A percentile compares a stretch with the other conserved stretches of the same genome.
Evolutionary conservation across 2,329 filamentous ascomycete genomes (phyloP).

Genomic region (Dendryphion nanum): DNA sequence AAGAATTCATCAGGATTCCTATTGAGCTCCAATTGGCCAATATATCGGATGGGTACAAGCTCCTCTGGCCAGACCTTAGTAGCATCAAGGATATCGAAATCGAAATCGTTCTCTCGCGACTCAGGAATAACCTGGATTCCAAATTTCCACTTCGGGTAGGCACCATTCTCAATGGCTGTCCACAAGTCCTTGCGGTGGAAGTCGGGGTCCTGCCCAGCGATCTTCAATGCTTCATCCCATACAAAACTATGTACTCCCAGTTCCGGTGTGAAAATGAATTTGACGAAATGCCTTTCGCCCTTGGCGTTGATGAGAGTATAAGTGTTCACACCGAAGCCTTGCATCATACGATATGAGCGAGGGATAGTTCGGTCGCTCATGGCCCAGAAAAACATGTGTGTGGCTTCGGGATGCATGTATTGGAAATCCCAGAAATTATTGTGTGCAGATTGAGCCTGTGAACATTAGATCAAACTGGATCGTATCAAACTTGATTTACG

Average conservation of each 20-base stretch:
- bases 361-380: constrained; percentile 75
- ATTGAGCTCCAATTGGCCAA: constrained; percentile 78
- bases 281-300: constrained; percentile 70
- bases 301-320: constrained; percentile 67
- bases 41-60: constrained; percentile 69
- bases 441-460: constrained; percentile 61
- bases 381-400: constrained; percentile 77
- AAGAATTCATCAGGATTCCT: constrained; percentile 80
- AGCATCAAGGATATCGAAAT: constrained; percentile 81
- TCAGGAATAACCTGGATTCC: constrained; percentile 78
- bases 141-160: constrained; percentile 76
- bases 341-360: constrained; percentile 78
- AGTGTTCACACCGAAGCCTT: constrained; percentile 82
- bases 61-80: constrained; percentile 88
- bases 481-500: background rate
- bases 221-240: constrained; percentile 77
- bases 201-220: constrained; percentile 64
- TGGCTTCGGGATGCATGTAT: constrained; percentile 64
- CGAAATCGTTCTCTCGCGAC: constrained; percentile 70
- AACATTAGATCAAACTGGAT: background rate
- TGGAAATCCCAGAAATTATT: constrained; percentile 79
- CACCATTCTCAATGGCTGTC: constrained; percentile 70
- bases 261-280: constrained; percentile 74
- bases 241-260: constrained; percentile 74
- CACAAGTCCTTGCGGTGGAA: constrained; percentile 77